These are phyloP conservation scores for Cyberlindnera americana DNA, from an alignment of 805 yeast species.

Conservation along the genomic window DNA sequence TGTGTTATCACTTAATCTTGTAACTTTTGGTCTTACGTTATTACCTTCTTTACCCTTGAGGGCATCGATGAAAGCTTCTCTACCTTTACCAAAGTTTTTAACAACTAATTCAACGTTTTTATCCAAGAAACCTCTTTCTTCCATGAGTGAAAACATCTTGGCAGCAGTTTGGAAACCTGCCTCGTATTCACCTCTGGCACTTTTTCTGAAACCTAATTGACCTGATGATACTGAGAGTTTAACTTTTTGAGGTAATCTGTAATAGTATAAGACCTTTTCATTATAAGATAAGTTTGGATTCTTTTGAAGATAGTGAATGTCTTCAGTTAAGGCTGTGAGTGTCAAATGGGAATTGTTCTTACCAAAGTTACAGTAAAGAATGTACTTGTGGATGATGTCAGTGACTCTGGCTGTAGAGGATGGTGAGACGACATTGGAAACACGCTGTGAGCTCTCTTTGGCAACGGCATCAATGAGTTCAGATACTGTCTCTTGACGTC, in stretches of 20 bases:
- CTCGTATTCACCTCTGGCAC: slow-evolving; percentile 90
- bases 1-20: slow-evolving; percentile 74
- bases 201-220: slow-evolving; percentile 80
- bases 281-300: slow-evolving; percentile 55
- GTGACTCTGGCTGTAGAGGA: slow-evolving; percentile 12
- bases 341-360: slow-evolving; percentile 83
- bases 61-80: slow-evolving; percentile 82
- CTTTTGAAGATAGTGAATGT: slow-evolving; percentile 51
- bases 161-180: slow-evolving; percentile 85
- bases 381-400: slow-evolving; percentile 52
- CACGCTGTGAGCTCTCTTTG: slow-evolving; percentile 1
- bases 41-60: slow-evolving; percentile 87
- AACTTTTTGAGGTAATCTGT: slow-evolving; percentile 76
- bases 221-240: slow-evolving; percentile 74
- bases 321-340: slow-evolving; percentile 66
- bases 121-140: slow-evolving; percentile 53
- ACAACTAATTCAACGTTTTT: slow-evolving; percentile 72
- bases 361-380: slow-evolving; percentile 71
- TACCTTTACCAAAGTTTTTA: slow-evolving; percentile 83
- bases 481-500: slow-evolving; percentile 3
- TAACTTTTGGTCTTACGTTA: slow-evolving; percentile 58
- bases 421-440: slow-evolving; percentile 14
- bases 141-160: slow-evolving; percentile 66
- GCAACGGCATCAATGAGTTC: not conserved
- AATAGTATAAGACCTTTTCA: slow-evolving; percentile 71